These are phyloP conservation scores for Cutaneotrichosporon sp. DNA, from an alignment of 1,284 basidiomycete species.

Conservation along the genomic window DNA sequence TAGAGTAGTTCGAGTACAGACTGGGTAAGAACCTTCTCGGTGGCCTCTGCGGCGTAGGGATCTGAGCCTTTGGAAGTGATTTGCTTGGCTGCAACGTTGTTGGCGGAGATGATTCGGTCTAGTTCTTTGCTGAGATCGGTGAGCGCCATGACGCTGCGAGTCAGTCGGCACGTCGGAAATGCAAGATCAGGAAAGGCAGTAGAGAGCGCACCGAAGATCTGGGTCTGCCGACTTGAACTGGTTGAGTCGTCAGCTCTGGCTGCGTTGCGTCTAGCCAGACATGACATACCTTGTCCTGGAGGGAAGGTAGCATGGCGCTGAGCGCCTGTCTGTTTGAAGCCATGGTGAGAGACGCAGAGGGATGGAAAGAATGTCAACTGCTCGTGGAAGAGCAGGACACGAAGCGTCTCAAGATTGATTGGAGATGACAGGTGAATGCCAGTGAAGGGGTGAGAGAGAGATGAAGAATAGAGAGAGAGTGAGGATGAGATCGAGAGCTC, in stretches of 20 bases:
- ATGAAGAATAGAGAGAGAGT: too few species aligned
- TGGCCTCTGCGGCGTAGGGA: slow-evolving; percentile 62
- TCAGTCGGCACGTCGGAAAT: neutral
- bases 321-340: slow-evolving; percentile 11
- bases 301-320: slow-evolving; percentile 15
- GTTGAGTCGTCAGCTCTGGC: neutral
- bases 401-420: neutral
- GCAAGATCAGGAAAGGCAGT: too few species aligned
- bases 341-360: too few species aligned
- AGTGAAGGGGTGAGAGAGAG: too few species aligned
- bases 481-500: too few species aligned
- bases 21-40: slow-evolving; percentile 72
- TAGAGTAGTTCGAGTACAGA: slow-evolving; percentile 78
- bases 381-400: neutral
- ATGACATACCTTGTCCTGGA: slow-evolving; percentile 18
- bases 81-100: neutral
- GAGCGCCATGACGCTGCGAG: slow-evolving; percentile 80
- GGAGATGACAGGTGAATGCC: slow-evolving; percentile 15
- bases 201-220: slow-evolving; percentile 32
- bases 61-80: neutral
- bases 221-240: slow-evolving; percentile 43
- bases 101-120: slow-evolving; percentile 57
- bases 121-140: slow-evolving; percentile 86
- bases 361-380: neutral
- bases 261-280: too few species aligned